Evolutionary conservation across 2,329 filamentous ascomycete genomes (phyloP).

Genomic region (Cercospora sesami): DNA sequence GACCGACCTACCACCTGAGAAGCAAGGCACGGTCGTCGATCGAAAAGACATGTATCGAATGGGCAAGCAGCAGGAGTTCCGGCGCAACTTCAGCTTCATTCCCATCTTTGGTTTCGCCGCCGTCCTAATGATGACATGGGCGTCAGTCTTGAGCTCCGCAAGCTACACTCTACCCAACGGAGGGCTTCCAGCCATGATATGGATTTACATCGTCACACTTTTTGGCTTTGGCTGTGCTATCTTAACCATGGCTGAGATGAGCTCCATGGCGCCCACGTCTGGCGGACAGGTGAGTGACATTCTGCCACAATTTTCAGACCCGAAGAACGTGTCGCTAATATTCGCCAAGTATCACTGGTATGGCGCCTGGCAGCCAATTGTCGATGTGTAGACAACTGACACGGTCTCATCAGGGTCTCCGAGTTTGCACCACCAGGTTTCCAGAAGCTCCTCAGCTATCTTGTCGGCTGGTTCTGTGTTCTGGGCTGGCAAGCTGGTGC

Average conservation of each 20-base stretch:
- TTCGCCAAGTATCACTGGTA: slow-evolving; percentile 28
- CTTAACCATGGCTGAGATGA: slow-evolving; percentile 31
- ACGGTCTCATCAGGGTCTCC: slow-evolving; percentile 35
- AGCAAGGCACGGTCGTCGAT: slow-evolving; percentile 25
- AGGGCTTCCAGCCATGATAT: slow-evolving; percentile 33
- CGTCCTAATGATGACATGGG: slow-evolving; percentile 37
- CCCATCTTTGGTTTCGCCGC: slow-evolving; percentile 33
- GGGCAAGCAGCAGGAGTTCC: slow-evolving; percentile 28
- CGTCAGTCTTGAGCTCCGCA: slow-evolving; percentile 28
- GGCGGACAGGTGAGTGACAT: slow-evolving; percentile 33
- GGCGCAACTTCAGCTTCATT: slow-evolving; percentile 29
- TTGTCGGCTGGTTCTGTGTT: slow-evolving; percentile 46
- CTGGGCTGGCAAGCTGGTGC: slow-evolving; percentile 42
- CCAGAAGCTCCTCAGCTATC: slow-evolving; percentile 47
- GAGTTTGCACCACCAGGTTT: slow-evolving; percentile 44
- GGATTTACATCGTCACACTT: slow-evolving; percentile 27
- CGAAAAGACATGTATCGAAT: slow-evolving; percentile 28
- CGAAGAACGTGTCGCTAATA: background rate
- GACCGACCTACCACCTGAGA: slow-evolving; percentile 26
- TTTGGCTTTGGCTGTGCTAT: slow-evolving; percentile 30
- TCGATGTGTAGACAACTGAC: background rate
- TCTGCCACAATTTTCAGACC: background rate
- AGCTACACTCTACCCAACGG: slow-evolving; percentile 33
- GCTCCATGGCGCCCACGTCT: slow-evolving; percentile 37
- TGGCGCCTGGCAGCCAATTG: background rate